Evolutionary conservation across 2,329 filamentous ascomycete genomes (phyloP).

Genomic region (Albophoma yamanashiensis): DNA sequence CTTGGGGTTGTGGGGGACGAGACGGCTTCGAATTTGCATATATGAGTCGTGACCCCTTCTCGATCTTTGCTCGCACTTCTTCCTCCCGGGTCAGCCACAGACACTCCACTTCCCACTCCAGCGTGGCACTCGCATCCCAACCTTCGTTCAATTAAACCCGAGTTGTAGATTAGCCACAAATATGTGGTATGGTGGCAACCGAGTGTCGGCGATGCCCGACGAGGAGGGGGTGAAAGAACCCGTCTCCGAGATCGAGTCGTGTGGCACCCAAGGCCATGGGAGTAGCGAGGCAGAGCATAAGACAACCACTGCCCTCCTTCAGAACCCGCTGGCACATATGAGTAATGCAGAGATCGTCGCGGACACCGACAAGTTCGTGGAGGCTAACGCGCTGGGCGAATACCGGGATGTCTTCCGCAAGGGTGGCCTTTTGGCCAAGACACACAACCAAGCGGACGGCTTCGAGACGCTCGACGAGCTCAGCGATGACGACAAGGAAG

Average conservation of each 20-base stretch:
- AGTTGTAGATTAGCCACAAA: background rate
- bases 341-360: slow-evolving; percentile 16
- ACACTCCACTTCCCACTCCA: background rate
- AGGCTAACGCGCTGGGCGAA: slow-evolving; percentile 19
- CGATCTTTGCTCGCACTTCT: background rate
- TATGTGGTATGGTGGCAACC: no score
- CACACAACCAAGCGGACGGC: slow-evolving; percentile 21
- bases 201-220: background rate
- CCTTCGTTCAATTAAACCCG: no score
- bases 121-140: background rate
- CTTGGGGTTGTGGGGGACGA: background rate
- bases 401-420: slow-evolving; percentile 35
- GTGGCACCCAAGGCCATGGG: background rate
- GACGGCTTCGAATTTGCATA: background rate
- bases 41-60: background rate
- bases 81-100: background rate
- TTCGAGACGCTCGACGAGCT: slow-evolving; percentile 18
- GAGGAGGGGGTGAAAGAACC: background rate
- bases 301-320: background rate
- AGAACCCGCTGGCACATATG: slow-evolving; percentile 19
- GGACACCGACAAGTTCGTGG: slow-evolving; percentile 26
- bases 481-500: slow-evolving; percentile 15
- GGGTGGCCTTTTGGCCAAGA: slow-evolving; percentile 40
- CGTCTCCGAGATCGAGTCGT: background rate
- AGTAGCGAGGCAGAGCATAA: background rate